These are phyloP conservation scores for Lichtheimia hyalospora DNA, from an alignment of 371 early-diverging fungal species.

Conservation along the genomic window DNA sequence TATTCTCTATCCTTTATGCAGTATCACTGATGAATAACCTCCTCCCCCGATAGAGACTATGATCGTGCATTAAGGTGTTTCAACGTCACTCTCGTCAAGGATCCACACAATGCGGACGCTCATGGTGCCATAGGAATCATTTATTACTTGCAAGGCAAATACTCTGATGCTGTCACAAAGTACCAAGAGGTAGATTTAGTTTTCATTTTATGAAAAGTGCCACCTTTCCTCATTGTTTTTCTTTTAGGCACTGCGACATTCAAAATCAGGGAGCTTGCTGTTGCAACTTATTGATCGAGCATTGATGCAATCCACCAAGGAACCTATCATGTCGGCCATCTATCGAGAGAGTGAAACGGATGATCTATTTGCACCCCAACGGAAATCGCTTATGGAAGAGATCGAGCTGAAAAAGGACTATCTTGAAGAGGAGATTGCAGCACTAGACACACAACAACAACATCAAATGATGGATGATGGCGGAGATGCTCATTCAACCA, in stretches of 20 bases:
- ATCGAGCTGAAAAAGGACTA: slow-evolving; percentile 6
- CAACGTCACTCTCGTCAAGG: slow-evolving; percentile 41
- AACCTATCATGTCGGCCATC: neutral
- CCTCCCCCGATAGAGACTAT: slow-evolving; percentile 34
- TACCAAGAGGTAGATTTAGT: slow-evolving; percentile 43
- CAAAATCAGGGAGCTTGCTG: neutral
- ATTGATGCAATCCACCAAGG: neutral
- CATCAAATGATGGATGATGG: neutral
- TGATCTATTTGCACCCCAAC: neutral
- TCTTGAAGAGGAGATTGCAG: slow-evolving; percentile 8
- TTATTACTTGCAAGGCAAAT: slow-evolving; percentile 42
- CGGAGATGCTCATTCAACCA: neutral
- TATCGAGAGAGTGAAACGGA: neutral
- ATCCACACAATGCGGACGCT: slow-evolving; percentile 26
- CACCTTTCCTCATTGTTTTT: neutral
- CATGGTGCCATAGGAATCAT: slow-evolving; percentile 50
- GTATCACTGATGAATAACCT: neutral
- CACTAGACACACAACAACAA: neutral
- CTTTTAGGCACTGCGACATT: neutral
- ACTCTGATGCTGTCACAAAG: slow-evolving; percentile 47
- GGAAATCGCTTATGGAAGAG: neutral
- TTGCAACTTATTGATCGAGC: slow-evolving; percentile 5
- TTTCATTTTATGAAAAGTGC: neutral
- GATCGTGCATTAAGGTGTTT: slow-evolving; percentile 51
- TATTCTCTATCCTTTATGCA: neutral